Evolutionary conservation across 1,284 basidiomycete species (phyloP), one percentile per base, ranked within the genome.

Genomic region (Leucoagaricus sp.): DNA sequence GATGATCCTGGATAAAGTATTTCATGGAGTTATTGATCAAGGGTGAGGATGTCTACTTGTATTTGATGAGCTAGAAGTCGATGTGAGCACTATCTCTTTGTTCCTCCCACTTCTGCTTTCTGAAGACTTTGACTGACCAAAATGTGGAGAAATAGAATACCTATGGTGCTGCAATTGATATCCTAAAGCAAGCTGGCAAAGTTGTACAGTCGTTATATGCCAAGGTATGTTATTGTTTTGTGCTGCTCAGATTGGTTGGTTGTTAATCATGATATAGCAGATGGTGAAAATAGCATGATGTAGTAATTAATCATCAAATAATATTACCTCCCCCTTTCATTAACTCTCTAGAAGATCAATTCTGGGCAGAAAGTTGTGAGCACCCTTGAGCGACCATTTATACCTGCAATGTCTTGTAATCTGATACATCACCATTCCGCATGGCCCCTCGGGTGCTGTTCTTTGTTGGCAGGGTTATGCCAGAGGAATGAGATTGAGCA

Each of bases 1-100:
- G 72, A 98, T 99, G 96, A 98, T 99, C 61, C 77, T 99, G 41
- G 96, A 99, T 73, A 96, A 96, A 66, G 86, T 96, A 0, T 86
- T 99, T 66, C 85, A 94, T 62, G 96, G 96, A 5, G 95, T 98
- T 3, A 78, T 99, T 21, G 96, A 98, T 69, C 96, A 98, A 72
- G 95, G 94, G n/a, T 85, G 92, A 0, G 96, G 96, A 0, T 97
- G 95, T 67, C 74, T 98, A 48, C 79, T 98, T 49, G 87, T 98
- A 17, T 98, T 91, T 64, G 94, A 98, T 58, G 80, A 93, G 68
- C 84, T 85, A 0, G 87, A 91, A 64, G 84, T 86, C 8, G 94
- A 97, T 72, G 93, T 93, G 65, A 61, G 89, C 78, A 9, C 13
- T 51, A 28, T 21, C 49, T 33, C 19, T 42, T 51, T 54, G 53